Conservation (phyloP, 164 flowering plant species). For the Vitis rotundifolia region DNA sequence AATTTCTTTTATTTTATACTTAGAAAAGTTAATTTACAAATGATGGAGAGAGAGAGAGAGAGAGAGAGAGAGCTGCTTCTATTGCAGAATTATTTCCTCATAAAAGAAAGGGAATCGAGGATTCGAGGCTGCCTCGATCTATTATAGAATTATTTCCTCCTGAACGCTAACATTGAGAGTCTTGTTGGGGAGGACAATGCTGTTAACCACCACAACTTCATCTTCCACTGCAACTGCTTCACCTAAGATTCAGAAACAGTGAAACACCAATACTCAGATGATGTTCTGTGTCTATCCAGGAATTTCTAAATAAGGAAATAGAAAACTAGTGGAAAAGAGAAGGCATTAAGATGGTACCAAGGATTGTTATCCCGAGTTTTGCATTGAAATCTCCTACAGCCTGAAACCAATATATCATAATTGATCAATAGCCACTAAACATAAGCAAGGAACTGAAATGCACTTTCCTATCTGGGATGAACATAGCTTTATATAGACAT, state of each 20-base stretch:
- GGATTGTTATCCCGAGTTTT: slow-evolving; percentile 80
- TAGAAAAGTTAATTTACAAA: neutral
- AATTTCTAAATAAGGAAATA: neutral
- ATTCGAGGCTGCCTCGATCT: neutral
- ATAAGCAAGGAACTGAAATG: too few relatives aligned
- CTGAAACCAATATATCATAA: slow-evolving; percentile 31
- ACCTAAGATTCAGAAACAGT: slow-evolving; percentile 42
- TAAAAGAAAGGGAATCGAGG: slow-evolving; percentile 31
- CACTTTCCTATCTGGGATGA: too few relatives aligned
- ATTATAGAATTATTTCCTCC: slow-evolving; percentile 83
- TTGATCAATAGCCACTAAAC: too few relatives aligned
- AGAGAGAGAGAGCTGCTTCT: neutral
- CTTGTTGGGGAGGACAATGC: slow-evolving; percentile 95
- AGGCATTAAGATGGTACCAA: slow-evolving; percentile 40
- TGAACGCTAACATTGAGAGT: slow-evolving; percentile 91
- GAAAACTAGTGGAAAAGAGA: neutral
- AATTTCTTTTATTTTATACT: too few relatives aligned
- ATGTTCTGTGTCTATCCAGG: neutral
- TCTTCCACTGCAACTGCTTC: slow-evolving; percentile 93
- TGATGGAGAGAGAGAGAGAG: neutral
- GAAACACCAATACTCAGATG: neutral
- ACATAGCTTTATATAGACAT: too few relatives aligned
- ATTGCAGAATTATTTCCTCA: slow-evolving; percentile 82
- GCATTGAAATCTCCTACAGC: slow-evolving; percentile 63
- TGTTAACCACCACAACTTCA: slow-evolving; percentile 88